These are phyloP conservation scores for Nothopassalora personata DNA, from an alignment of 2,329 filamentous ascomycete species.

Conservation along the genomic window DNA sequence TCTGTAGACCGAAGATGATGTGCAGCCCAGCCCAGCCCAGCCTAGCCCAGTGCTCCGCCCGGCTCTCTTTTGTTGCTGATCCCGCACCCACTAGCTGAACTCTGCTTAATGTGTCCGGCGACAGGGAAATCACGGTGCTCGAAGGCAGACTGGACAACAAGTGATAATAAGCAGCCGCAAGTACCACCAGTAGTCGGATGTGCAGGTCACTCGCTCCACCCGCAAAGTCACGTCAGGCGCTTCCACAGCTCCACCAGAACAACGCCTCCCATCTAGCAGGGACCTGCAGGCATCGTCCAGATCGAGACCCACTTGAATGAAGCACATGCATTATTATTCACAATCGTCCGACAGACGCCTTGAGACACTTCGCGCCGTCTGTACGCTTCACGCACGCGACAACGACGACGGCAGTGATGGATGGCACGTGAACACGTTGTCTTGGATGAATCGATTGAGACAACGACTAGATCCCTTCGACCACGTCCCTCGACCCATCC, in stretches of 20 bases:
- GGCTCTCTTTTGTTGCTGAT: not conserved
- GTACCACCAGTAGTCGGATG: not conserved
- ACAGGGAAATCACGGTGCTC: not conserved
- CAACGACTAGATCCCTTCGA: not conserved
- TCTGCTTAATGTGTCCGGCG: not conserved
- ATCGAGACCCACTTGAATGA: not conserved
- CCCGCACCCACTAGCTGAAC: not conserved
- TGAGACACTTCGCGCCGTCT: not conserved
- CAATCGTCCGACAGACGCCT: not conserved
- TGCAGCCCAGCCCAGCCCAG: not conserved
- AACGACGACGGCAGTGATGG: not conserved
- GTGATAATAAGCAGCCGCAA: not conserved
- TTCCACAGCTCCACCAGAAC: not conserved
- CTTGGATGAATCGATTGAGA: not conserved
- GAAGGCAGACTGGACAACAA: not conserved
- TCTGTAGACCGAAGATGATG: not conserved
- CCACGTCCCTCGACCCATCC: not conserved
- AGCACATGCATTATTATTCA: not conserved
- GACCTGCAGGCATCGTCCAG: not conserved
- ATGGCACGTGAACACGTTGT: not conserved
- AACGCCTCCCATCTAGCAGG: not conserved
- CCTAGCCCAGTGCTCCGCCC: not conserved
- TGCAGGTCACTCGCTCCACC: not conserved
- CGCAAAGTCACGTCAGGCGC: not conserved
- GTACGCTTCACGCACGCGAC: not conserved